Conservation (phyloP, 306 rosid genomes). For the Cotoneaster glaucophyllus region DNA sequence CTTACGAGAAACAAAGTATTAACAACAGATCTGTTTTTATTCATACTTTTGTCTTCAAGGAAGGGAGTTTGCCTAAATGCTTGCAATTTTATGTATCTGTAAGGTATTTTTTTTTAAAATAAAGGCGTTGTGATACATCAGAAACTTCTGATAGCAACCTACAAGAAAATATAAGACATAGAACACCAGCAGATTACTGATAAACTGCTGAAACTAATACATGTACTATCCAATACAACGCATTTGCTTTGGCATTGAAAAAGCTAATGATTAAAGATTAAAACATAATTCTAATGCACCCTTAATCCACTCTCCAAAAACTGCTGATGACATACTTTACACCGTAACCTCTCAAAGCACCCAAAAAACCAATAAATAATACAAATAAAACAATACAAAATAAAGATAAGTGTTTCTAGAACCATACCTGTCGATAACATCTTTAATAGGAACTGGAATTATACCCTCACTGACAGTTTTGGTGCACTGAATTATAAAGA, state of each 20-base stretch:
- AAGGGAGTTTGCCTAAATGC: too few relatives aligned
- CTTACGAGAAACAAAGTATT: background rate
- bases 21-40: background rate
- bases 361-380: background rate
- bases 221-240: background rate
- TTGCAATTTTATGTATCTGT: too few relatives aligned
- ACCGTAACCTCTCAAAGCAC: background rate
- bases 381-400: background rate
- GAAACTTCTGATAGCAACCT: background rate
- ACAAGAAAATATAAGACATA: background rate
- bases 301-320: background rate
- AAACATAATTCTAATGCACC: background rate
- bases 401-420: background rate
- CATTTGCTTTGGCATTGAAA: background rate
- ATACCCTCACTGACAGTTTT: conserved; percentile 19
- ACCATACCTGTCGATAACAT: conserved; percentile 49
- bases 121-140: background rate
- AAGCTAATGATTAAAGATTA: background rate
- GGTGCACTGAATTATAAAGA: conserved; percentile 59
- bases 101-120: background rate
- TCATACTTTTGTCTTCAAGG: too few relatives aligned
- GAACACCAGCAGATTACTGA: background rate
- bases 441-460: conserved; percentile 45
- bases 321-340: background rate
- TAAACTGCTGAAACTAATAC: background rate